Conservation (phyloP, 2,329 filamentous ascomycete species). For the Diaporthe vaccinii region DNA sequence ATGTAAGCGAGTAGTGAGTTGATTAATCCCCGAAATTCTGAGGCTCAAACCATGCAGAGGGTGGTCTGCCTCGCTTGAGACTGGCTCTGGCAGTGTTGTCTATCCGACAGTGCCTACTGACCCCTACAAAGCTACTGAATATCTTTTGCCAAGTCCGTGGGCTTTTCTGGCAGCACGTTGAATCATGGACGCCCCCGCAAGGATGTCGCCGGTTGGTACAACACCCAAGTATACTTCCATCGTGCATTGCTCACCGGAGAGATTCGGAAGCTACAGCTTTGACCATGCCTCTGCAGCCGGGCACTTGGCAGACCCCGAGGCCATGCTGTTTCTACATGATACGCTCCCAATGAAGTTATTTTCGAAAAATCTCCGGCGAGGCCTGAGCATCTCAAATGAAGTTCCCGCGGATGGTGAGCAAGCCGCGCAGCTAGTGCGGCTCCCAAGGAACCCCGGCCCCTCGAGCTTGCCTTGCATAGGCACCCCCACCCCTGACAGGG, state of each 20-base stretch:
- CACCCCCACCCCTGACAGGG: slow-evolving; percentile 14
- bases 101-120: no score
- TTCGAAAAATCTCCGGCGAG: neutral
- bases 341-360: neutral
- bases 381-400: slow-evolving; percentile 1
- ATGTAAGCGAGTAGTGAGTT: neutral
- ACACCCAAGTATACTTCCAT: neutral
- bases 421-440: slow-evolving; percentile 21
- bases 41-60: neutral
- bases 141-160: no score
- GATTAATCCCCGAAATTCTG: neutral
- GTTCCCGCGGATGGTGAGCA: neutral
- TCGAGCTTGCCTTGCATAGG: slow-evolving; percentile 14
- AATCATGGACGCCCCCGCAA: neutral
- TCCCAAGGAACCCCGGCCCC: slow-evolving; percentile 12
- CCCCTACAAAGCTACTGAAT: no score
- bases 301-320: neutral
- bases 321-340: neutral
- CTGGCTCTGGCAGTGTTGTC: neutral
- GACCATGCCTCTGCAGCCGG: neutral
- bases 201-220: neutral
- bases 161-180: neutral
- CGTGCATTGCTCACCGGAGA: neutral
- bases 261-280: neutral
- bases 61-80: neutral